These are phyloP conservation scores for Tolypocladium capitatum DNA, from an alignment of 2,329 filamentous ascomycete species.

Conservation along the genomic window DNA sequence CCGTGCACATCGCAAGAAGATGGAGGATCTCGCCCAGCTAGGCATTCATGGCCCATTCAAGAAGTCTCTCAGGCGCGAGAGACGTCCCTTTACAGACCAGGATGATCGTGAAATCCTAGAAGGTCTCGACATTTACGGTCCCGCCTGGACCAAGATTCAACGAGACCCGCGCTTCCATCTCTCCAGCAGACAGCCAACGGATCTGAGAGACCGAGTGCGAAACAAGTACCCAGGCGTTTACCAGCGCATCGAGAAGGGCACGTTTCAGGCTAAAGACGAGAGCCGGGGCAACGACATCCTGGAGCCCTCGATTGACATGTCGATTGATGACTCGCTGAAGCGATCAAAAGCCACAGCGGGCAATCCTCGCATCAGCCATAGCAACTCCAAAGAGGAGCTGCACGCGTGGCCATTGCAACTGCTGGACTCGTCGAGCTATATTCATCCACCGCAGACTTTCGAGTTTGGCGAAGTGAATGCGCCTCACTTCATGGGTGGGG, in stretches of 20 bases:
- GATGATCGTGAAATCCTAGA: slow-evolving; percentile 50
- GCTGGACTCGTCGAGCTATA: slow-evolving; percentile 16
- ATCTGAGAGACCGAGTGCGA: slow-evolving; percentile 47
- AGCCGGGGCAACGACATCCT: slow-evolving; percentile 28
- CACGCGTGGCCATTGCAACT: slow-evolving; percentile 27
- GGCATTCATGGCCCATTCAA: slow-evolving; percentile 51
- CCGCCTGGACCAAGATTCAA: slow-evolving; percentile 54
- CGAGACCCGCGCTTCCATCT: slow-evolving; percentile 44
- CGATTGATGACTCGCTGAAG: slow-evolving; percentile 32
- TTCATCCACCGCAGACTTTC: slow-evolving; percentile 17
- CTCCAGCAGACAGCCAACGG: slow-evolving; percentile 46
- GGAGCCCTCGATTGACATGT: slow-evolving; percentile 38
- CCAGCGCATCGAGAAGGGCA: slow-evolving; percentile 40
- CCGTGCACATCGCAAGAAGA: slow-evolving; percentile 40
- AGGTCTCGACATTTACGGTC: slow-evolving; percentile 46
- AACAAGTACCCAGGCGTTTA: slow-evolving; percentile 51
- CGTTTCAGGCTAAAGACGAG: slow-evolving; percentile 30
- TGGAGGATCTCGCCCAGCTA: slow-evolving; percentile 41
- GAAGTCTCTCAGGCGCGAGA: slow-evolving; percentile 45
- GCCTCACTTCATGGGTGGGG: slow-evolving; percentile 30
- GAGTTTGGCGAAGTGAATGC: slow-evolving; percentile 30
- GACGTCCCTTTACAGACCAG: slow-evolving; percentile 47
- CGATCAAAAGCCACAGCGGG: slow-evolving; percentile 22
- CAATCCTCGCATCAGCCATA: slow-evolving; percentile 25
- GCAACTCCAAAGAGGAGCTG: slow-evolving; percentile 33